phyloP scores from a whole-genome alignment of 1,139 yeast species.

The Hansenula anomala region DNA sequence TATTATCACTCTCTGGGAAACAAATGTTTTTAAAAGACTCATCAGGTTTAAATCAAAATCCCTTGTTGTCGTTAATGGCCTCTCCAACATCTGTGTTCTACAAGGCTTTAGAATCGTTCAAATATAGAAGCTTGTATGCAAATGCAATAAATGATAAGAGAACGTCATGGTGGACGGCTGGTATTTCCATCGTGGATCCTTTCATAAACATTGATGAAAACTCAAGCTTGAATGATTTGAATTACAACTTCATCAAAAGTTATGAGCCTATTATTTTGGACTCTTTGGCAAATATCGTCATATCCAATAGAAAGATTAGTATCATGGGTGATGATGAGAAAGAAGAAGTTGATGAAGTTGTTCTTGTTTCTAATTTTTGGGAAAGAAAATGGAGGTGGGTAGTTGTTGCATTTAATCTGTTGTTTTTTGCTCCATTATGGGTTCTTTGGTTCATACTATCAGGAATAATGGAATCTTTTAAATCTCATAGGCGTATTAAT shows the following conservation, averaged over 20 bases:
- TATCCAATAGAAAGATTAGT: constrained; percentile 10
- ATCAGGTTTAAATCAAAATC: constrained; percentile 26
- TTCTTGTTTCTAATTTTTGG: constrained; percentile 23
- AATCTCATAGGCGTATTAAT: constrained; percentile 28
- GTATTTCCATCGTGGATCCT: constrained; percentile 63
- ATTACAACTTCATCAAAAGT: constrained; percentile 21
- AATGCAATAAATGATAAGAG: constrained; percentile 76
- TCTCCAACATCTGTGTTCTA: constrained; percentile 55
- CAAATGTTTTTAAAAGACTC: constrained; percentile 65
- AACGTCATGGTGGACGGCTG: constrained; percentile 79
- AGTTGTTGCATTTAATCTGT: constrained; percentile 34
- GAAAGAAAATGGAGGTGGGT: constrained; percentile 42
- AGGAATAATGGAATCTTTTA: constrained; percentile 32
- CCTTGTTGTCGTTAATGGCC: constrained; percentile 64
- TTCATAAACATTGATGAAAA: constrained; percentile 29
- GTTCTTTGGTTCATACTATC: constrained; percentile 41
- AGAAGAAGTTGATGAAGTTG: too few species aligned
- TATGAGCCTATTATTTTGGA: constrained; percentile 28
- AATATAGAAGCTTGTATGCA: constrained; percentile 55
- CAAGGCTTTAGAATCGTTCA: constrained; percentile 49
- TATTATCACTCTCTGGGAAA: constrained; percentile 65
- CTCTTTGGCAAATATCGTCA: constrained; percentile 22
- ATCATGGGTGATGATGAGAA: constrained; percentile 2
- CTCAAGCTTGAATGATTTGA: constrained; percentile 19
- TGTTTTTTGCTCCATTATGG: constrained; percentile 52